phyloP scores from a whole-genome alignment of 2,329 filamentous ascomycete genomes.

The Diaporthe sp. region DNA sequence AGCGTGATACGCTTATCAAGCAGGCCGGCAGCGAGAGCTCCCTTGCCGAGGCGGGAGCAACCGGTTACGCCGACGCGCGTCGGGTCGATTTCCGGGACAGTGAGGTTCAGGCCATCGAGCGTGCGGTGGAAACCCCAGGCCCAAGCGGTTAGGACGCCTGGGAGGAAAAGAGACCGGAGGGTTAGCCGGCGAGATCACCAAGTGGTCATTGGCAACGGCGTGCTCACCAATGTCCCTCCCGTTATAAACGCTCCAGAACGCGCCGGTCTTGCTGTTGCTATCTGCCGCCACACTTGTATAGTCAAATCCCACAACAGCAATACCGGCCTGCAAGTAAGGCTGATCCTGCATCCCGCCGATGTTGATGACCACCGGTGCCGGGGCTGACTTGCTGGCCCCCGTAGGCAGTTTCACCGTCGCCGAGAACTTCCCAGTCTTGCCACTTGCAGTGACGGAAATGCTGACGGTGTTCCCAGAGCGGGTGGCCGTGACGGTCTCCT shows the following conservation, averaged over 20 bases:
- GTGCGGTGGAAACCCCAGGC: conserved; percentile 68
- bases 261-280: conserved; percentile 62
- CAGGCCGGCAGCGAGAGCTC: conserved; percentile 65
- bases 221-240: conserved; percentile 61
- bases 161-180: neutral
- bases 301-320: conserved; percentile 64
- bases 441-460: conserved; percentile 57
- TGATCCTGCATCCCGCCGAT: conserved; percentile 64
- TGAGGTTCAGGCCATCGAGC: conserved; percentile 64
- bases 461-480: conserved; percentile 59
- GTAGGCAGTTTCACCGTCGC: conserved; percentile 58
- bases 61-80: conserved; percentile 62
- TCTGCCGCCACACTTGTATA: conserved; percentile 63
- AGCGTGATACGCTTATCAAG: conserved; percentile 66
- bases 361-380: conserved; percentile 62
- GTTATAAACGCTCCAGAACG: conserved; percentile 64
- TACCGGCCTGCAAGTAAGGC: conserved; percentile 60
- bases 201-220: neutral
- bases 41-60: conserved; percentile 68
- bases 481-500: conserved; percentile 61
- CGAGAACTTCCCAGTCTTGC: conserved; percentile 59
- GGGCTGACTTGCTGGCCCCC: conserved; percentile 49
- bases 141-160: conserved; percentile 66
- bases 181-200: neutral
- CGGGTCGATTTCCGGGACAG: conserved; percentile 60